Percentiles rank a stretch among this genome's conserved stretches.
phyloP scores from a whole-genome alignment of 2,329 filamentous ascomycete genomes.

The Phialocephala sp. region DNA sequence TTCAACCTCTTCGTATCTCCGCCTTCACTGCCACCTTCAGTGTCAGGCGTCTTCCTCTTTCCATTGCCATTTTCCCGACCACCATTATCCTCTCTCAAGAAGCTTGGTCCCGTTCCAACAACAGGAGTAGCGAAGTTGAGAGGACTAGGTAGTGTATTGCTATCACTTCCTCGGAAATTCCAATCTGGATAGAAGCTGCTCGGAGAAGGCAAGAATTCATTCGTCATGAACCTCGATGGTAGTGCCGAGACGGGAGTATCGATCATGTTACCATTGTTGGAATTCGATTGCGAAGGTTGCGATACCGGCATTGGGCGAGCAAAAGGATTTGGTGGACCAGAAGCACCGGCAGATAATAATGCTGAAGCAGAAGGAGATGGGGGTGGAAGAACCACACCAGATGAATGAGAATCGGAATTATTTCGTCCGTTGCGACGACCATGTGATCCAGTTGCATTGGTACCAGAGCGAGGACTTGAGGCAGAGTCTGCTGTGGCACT shows the following conservation, averaged over 20 bases:
- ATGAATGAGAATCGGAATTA: slow-evolving; percentile 59
- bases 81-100: slow-evolving; percentile 60
- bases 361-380: slow-evolving; percentile 84
- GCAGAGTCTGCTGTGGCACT: slow-evolving; percentile 73
- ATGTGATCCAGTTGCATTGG: slow-evolving; percentile 34
- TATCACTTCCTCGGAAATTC: slow-evolving; percentile 74
- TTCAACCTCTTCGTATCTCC: slow-evolving; percentile 40
- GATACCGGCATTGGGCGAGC: slow-evolving; percentile 81
- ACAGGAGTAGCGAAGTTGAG: slow-evolving; percentile 90
- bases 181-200: slow-evolving; percentile 93
- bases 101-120: slow-evolving; percentile 65
- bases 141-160: slow-evolving; percentile 89
- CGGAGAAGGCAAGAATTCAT: slow-evolving; percentile 86
- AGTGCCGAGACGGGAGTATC: slow-evolving; percentile 94
- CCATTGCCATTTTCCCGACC: slow-evolving; percentile 33
- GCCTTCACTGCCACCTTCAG: slow-evolving; percentile 33
- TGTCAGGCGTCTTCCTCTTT: slow-evolving; percentile 42
- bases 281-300: slow-evolving; percentile 45
- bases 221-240: slow-evolving; percentile 87
- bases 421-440: slow-evolving; percentile 37
- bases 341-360: slow-evolving; percentile 86
- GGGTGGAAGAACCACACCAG: slow-evolving; percentile 83
- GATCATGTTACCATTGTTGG: slow-evolving; percentile 53
- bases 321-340: slow-evolving; percentile 93
- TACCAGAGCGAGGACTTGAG: slow-evolving; percentile 48